phyloP scores from a whole-genome alignment of 768 basidiomycete genomes.

The Leccinum truebloodii region DNA sequence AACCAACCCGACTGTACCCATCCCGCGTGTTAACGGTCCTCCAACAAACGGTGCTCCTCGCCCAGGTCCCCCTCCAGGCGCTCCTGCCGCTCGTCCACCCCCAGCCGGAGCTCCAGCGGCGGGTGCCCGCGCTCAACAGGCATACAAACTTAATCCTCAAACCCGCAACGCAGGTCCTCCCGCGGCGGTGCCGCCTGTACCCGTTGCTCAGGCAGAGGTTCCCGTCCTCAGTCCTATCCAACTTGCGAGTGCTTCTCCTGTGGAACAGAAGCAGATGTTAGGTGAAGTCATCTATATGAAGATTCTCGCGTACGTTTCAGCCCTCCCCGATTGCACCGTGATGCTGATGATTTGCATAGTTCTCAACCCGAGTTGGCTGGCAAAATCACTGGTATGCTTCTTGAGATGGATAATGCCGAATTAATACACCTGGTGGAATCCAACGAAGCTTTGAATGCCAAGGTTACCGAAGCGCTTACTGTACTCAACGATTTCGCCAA shows the following conservation, averaged over 20 bases:
- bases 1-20: conserved; percentile 58
- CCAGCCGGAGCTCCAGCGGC: conserved; percentile 49
- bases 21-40: conserved; percentile 66
- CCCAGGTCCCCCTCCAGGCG: conserved; percentile 40
- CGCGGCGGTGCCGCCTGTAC: conserved; percentile 34
- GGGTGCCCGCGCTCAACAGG: conserved; percentile 35
- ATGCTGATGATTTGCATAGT: conserved; percentile 37
- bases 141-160: conserved; percentile 36
- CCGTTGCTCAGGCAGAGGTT: conserved; percentile 49
- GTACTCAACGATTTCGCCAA: conserved; percentile 85
- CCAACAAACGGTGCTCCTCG: conserved; percentile 58
- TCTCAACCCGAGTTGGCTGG: conserved; percentile 92
- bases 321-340: background rate
- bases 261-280: conserved; percentile 99
- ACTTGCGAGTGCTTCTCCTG: conserved; percentile 58
- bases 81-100: conserved; percentile 45
- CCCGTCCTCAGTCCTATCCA: conserved; percentile 62
- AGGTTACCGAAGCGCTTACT: conserved; percentile 88
- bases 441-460: conserved; percentile 78
- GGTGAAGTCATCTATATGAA: conserved; percentile 96
- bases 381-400: conserved; percentile 98
- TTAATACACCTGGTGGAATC: conserved; percentile 86
- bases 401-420: conserved; percentile 98
- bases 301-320: conserved; percentile 65
- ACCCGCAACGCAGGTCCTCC: conserved; percentile 39